Conservation (phyloP, 129 eudicot genomes). For the Silybum marianum region DNA sequence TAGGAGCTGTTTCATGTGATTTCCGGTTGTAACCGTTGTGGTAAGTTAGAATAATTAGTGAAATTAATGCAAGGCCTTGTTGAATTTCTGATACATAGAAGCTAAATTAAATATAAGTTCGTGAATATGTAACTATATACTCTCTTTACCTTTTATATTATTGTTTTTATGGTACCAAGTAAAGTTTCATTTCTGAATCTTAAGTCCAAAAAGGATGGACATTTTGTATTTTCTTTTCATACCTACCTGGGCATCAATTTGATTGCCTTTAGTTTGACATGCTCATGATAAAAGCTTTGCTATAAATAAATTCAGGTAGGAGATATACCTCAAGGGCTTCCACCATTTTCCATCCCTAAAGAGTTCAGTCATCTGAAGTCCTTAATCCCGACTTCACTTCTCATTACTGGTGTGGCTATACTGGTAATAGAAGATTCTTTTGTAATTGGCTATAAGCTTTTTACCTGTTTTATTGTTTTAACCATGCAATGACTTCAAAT, state of each 20-base stretch:
- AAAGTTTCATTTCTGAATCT: conserved; percentile 10
- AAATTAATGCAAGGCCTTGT: not conserved
- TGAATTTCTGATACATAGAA: not conserved
- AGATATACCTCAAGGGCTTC: conserved; percentile 92
- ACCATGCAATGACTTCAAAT: not conserved
- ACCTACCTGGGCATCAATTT: not conserved
- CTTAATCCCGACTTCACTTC: conserved; percentile 78
- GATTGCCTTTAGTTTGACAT: not conserved
- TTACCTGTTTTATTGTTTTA: conserved; percentile 2
- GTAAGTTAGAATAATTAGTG: not conserved
- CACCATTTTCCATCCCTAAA: conserved; percentile 77
- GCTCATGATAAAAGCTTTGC: not conserved
- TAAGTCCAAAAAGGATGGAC: not conserved
- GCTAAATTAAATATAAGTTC: not conserved
- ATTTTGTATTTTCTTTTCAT: not conserved
- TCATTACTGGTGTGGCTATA: conserved; percentile 94
- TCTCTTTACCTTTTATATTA: conserved; percentile 6
- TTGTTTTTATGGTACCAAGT: not conserved
- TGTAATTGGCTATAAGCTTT: not conserved
- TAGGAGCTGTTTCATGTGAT: not conserved
- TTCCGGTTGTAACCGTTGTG: not conserved
- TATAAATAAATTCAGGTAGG: conserved; percentile 63
- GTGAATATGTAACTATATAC: conserved; percentile 2
- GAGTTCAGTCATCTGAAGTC: conserved; percentile 59
- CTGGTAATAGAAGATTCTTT: conserved; percentile 49